Base-by-base conservation (phyloP, 306 rosid species). In the Corylus heterophylla region DNA sequence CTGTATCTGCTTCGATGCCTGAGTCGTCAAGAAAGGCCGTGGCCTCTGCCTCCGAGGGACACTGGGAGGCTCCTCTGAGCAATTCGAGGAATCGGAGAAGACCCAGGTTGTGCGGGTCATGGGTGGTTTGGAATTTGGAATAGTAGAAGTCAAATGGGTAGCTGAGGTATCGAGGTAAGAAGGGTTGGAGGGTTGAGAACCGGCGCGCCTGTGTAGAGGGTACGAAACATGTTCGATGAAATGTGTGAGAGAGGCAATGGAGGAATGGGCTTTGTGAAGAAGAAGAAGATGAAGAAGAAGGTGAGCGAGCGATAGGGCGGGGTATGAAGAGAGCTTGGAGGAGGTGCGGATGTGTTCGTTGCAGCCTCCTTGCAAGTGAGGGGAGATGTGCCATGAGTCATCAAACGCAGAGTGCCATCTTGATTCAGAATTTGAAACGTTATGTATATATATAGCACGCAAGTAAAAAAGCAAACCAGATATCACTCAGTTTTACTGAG, bases 21-120 rank as follows among this genome's bases (percentile, higher is more conserved):
- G 88, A 84, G 25, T 62, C 81, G 71, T 84, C 87, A 54, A 90
- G 84, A 74, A 61, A 85, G 58, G 83, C 66, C 69, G 81, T 54
- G 69, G 90, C 89, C 79, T 83, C 92, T n/a, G 78, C 86, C 85
- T 91, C 90, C 8, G 92, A 75, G 29, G 86, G 86, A 45, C 76
- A 83, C 59, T 61, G 54, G 3, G 75, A 48, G 3, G 51, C 71
- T 67, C 58, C 74, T 72, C 80, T 82, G 66, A 92, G 86, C 76
- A 83, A 77, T 78, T 93, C 83, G 48, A 92, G 50, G 69, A 92
- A 89, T 59, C 59, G 81, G n/a, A 58, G 68, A 48, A 80, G 88
- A 71, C 73, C 69, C 55, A 88, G 82, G n/a, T 87, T 71, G 17
- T 49, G 75, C 29, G 58, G 67, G 29, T 80, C 77, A 16, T 54